Evolutionary conservation across 2,329 filamentous ascomycete genomes (phyloP), one percentile per base, ranked within the genome.

Genomic region (Aspergillus floridensis): DNA sequence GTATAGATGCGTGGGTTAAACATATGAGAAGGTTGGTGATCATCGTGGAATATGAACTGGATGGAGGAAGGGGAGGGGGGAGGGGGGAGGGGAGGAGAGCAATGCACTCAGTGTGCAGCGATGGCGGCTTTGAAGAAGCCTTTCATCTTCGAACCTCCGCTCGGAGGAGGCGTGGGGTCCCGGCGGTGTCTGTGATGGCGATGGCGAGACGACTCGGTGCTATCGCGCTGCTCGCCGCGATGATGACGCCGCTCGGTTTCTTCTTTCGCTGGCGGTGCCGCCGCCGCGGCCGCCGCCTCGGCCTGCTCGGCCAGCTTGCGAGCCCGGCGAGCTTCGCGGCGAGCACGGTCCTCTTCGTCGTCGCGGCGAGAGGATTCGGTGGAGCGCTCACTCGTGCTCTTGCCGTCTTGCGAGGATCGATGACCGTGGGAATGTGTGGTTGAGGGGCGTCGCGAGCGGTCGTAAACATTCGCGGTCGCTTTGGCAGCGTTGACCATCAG

Each of bases 401-500:
- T 66, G 47, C 66, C 68, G 49, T 70, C 70, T n/a, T 63, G 46
- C 8, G 68, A 64, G n/a, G 65, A 63, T 26, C 66, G 66, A 56
- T 71, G 69, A 35, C 70, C 67, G 21, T 72, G 68, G 2, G 61
- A 68, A 57, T 65, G 72, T 51, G 63, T 68, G 55, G 61, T 70
- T 16, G 72, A 77, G 58, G 68, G 70, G 49, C 65, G 71, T 22
- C 63, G 69, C 44, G 60, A 69, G 14, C 47, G 56, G n/a, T 73
- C 72, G 41, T 66, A 59, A 46, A 69, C 67, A 29, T 70, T 70
- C 31, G 66, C 69, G 26, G 69, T 64, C 46, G 69, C 72, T 58
- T 73, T 74, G 56, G 64, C 59, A 47, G 69, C 68, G 56, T 77
- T 77, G 19, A 79, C 63, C 54, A 70, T 74, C 38, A 79, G 66